Base-by-base conservation (phyloP, 1,139 yeast genomes). In the Williopsis jadinii region DNA sequence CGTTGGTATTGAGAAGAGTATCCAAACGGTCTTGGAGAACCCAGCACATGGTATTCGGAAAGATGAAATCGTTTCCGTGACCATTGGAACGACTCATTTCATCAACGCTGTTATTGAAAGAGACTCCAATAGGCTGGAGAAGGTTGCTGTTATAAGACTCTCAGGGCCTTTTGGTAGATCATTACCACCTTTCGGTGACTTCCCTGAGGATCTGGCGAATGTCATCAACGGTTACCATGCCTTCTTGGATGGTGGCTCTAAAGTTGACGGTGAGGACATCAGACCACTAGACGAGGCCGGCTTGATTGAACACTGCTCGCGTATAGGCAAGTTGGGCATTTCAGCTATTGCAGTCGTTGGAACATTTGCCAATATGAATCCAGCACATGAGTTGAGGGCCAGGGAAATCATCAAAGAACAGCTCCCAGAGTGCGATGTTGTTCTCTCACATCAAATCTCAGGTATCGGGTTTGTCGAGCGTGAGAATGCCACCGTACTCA, bases 81-180 rank as follows among this genome's bases (percentile, higher is more conserved):
- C 70, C 1, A 68, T 67, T 38, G 73, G 72, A 12, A 67, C 72
- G 9, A 67, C 71, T 6, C 72, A 67, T 44, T 67, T 67, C 50
- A 65, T 67, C 45, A 67, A 67, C 52, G 71, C 71, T 2, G 69
- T 68, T 11, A 51, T 68, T 24, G 72, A 67, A 45, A 66, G 62
- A 35, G 71, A 68, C 47, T 43, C 46, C 27, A 61, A 63, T 4
- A 51, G 68, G 36, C 53, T 67, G 36, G 61, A 60, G 24, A 53
- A 52, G 19, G 71, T 67, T 8, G 71, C 68, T 0, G 70, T 67
- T 3, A 39, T 67, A 15, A 51, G 72, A 40, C 47, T 68, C 11
- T 61, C 65, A 41, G 68, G 70, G 5, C 64, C 67, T 8, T 68
- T 63, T 44, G 55, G 67, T 3, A 49, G 49, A 26, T 53, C 56